Evolutionary conservation across 805 yeast genomes (phyloP), one percentile per base, ranked within the genome.

Genomic region (Yamadazyma olivae): DNA sequence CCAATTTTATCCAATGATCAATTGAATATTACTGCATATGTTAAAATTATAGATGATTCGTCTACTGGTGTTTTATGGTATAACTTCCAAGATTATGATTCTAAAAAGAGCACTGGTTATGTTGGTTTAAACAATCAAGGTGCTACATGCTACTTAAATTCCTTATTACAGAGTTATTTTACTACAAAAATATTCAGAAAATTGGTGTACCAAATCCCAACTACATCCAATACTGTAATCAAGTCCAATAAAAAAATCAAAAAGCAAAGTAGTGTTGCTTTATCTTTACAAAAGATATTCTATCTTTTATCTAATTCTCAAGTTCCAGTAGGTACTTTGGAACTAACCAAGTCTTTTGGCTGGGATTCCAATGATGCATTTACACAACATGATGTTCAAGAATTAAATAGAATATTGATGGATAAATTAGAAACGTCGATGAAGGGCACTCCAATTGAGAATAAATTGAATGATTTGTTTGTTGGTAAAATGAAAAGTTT

Each of bases 321-420:
- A 8, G 77, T 76, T 15, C 85, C 97, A 0, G 77, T 91, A 4
- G 91, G 86, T 40, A 93, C 99, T 0, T 57, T 77, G 43, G 96
- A 87, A 53, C 70, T 93, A 35, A 93, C 99, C 0, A 77, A 79
- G 40, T 82, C 97, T 0, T 93, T 93, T 70, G 99, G 99, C 6
- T 93, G 99, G 99, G 96, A 89, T 55, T 75, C 86, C 7, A 81
- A 83, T 5, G 99, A 93, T 48, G 95, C 97, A 0, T 93, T 93
- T 59, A 86, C 95, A 2, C 99, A 93, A 61, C 98, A 93, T 61
- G 99, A 93, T 57, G 97, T 93, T 12, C 99, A 93, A 57, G 99
- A 93, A 59, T 70, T 93, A 56, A 89, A 90, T 56, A 80, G 99
- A 49, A 89, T 93, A 25, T 71, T 93, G 53, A 91, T 93, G 97